A percentile compares a stretch with the other conserved stretches of the same genome.
Conservation (phyloP, 495 filamentous ascomycete genomes). For the Neurospora sp. region DNA sequence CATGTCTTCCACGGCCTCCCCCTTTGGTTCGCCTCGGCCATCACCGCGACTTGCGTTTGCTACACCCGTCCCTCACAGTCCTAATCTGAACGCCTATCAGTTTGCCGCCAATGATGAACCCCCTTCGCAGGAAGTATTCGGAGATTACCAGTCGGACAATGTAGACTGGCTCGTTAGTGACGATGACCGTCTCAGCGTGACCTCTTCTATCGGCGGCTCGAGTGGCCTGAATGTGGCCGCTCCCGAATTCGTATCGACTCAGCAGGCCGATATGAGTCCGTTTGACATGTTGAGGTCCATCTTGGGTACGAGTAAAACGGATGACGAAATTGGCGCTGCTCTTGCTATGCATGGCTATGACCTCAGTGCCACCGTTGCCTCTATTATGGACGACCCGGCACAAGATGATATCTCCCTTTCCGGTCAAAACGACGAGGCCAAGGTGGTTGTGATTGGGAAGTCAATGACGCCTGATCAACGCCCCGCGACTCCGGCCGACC, state of each 20-base stretch:
- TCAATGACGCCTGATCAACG: conserved; percentile 67
- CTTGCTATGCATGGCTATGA: conserved; percentile 88
- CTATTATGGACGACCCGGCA: conserved; percentile 60
- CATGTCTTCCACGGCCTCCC: conserved; percentile 69
- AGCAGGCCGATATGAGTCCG: conserved; percentile 85
- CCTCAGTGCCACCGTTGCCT: conserved; percentile 75
- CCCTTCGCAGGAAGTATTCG: conserved; percentile 74
- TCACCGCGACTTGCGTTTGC: conserved; percentile 88
- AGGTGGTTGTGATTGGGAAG: conserved; percentile 73
- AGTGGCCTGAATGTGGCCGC: conserved; percentile 64
- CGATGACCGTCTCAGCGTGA: conserved; percentile 60
- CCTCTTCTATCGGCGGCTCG: conserved; percentile 52
- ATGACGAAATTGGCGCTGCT: conserved; percentile 87
- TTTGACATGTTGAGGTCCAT: conserved; percentile 97
- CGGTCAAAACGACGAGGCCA: conserved; percentile 34
- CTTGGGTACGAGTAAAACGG: conserved; percentile 74
- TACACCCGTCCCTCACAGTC: conserved; percentile 86
- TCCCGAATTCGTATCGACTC: conserved; percentile 62
- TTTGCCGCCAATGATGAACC: conserved; percentile 59
- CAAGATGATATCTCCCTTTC: conserved; percentile 31
- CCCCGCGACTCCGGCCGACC: conserved; percentile 60
- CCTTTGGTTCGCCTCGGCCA: conserved; percentile 88
- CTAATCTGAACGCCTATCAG: conserved; percentile 86
- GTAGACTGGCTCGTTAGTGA: conserved; percentile 96
- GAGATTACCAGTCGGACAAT: conserved; percentile 84